Evolutionary conservation across 2,329 filamentous ascomycete species (phyloP), one percentile per base, ranked within the genome.

Genomic region (Calonectria henricotiae): DNA sequence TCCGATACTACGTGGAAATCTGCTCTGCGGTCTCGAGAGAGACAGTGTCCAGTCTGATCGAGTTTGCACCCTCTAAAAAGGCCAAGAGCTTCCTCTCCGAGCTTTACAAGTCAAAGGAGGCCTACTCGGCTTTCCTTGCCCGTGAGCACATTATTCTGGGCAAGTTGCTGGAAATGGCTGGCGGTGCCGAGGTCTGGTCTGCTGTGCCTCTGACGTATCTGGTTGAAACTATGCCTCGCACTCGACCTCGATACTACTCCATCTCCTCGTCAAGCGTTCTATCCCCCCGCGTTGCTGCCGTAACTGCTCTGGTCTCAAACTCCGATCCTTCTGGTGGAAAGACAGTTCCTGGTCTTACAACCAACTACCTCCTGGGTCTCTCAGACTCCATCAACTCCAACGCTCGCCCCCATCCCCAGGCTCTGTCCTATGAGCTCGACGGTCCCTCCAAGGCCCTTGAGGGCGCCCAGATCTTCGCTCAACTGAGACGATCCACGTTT

Each of bases 201-300:
- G 20, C 35, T 2, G n/a, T 69, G 7, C 67, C 67, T 1, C 67
- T 69, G 23, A 62, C 67, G 8, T 69, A 69, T 17, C 54, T 69
- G 9, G 67, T 69, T 3, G 67, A 69, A 54, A 69, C 67, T 37
- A 37, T 69, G 20, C 67, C 62, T 13, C 67, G 67, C 20, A 69
- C 62, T 84, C 86, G 87, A 11, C 83, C 88, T 30, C 86, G 89
- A 13, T 88, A 89, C 71, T 90, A 90, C 79, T 88, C 86, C 6
- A 89, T 90, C 71, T 90, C 88, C 0, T 89, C 87, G 0, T 89
- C 88, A 15, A 83, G 81, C 8, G 80, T 83, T 35, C 17, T 67
- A 5, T 64, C 64, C 2, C 60, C 64, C 11, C 35, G 64, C 11
- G 60, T 70, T 5, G 63, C 68, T 25, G 43, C 60, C 12, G 63